Evolutionary conservation across 768 basidiomycete genomes (phyloP).

Genomic region (Agaricus bisporus): DNA sequence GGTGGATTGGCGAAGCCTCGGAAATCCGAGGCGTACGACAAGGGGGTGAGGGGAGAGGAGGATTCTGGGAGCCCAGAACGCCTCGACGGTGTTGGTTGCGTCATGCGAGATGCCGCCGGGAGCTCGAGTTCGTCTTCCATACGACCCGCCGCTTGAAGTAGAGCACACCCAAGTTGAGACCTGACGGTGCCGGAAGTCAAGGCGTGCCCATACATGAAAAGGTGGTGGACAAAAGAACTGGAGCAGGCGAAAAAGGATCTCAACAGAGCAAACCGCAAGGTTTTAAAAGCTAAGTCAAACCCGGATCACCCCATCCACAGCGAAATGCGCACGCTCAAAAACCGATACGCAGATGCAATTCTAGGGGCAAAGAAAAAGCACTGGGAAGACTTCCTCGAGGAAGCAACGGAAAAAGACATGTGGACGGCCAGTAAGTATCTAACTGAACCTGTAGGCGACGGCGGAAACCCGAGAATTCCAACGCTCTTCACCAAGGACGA

Average conservation of each 20-base stretch:
- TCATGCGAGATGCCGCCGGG: no score
- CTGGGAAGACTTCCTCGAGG: conserved; percentile 24
- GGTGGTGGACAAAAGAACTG: conserved; percentile 23
- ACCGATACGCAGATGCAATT: conserved; percentile 14
- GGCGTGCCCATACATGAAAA: conserved; percentile 4
- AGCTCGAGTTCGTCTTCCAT: no score
- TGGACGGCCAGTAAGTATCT: conserved; percentile 22
- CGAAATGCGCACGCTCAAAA: conserved; percentile 9
- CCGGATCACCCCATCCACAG: conserved; percentile 18
- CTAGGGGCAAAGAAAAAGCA: conserved; percentile 17
- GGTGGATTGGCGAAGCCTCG: no score
- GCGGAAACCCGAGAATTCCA: conserved; percentile 21
- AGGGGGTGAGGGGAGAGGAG: no score
- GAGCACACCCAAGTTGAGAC: no score
- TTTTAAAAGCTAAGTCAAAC: conserved; percentile 7
- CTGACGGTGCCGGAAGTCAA: neutral
- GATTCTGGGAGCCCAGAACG: no score
- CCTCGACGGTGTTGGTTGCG: no score
- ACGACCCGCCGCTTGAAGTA: no score
- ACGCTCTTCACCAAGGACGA: conserved; percentile 12
- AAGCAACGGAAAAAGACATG: conserved; percentile 8
- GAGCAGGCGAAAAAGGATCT: conserved; percentile 10
- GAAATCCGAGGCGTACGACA: no score
- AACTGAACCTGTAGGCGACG: conserved; percentile 16
- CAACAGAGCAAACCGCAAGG: conserved; percentile 10